A percentile compares a stretch with the other conserved stretches of the same genome.
Evolutionary conservation across 1,284 basidiomycete genomes (phyloP).

Genomic region (Ceratobasidium sp.): DNA sequence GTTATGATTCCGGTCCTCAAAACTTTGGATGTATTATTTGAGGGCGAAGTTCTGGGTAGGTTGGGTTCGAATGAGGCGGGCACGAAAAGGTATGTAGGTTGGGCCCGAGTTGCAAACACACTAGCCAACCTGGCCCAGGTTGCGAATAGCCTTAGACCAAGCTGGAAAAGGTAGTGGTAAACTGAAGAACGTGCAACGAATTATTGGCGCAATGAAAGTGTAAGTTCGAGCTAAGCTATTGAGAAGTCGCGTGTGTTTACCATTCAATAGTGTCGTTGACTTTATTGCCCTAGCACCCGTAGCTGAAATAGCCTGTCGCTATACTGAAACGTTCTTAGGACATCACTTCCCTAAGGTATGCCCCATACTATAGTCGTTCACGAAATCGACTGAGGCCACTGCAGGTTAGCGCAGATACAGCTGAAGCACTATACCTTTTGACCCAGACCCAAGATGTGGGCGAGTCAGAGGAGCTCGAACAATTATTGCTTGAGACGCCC

Average conservation of each 20-base stretch:
- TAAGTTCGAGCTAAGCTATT: conserved; percentile 58
- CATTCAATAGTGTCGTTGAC: conserved; percentile 67
- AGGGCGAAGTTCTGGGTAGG: conserved; percentile 69
- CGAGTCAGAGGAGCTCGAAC: conserved; percentile 78
- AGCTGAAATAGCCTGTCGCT: conserved; percentile 63
- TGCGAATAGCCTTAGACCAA: conserved; percentile 64
- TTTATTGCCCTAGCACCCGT: conserved; percentile 68
- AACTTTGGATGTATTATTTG: conserved; percentile 77
- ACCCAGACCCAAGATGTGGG: conserved; percentile 76
- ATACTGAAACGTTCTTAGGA: conserved; percentile 71
- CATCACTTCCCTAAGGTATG: conserved; percentile 84
- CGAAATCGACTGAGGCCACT: conserved; percentile 13
- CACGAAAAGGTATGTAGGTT: conserved; percentile 62
- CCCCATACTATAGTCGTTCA: conserved; percentile 47
- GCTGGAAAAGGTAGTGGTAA: conserved; percentile 71
- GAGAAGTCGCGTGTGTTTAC: conserved; percentile 47
- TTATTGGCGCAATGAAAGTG: conserved; percentile 85
- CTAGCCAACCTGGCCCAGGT: conserved; percentile 53
- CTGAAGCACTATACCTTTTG: conserved; percentile 83
- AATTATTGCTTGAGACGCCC: conserved; percentile 82
- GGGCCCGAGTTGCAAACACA: conserved; percentile 48
- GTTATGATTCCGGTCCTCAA: conserved; percentile 83
- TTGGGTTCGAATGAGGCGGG: conserved; percentile 64
- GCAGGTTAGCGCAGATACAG: conserved; percentile 81
- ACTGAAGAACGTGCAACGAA: conserved; percentile 83